Conservation (phyloP, 371 early-diverging fungal genomes). For the Batrachochytrium dendrobatidis region DNA sequence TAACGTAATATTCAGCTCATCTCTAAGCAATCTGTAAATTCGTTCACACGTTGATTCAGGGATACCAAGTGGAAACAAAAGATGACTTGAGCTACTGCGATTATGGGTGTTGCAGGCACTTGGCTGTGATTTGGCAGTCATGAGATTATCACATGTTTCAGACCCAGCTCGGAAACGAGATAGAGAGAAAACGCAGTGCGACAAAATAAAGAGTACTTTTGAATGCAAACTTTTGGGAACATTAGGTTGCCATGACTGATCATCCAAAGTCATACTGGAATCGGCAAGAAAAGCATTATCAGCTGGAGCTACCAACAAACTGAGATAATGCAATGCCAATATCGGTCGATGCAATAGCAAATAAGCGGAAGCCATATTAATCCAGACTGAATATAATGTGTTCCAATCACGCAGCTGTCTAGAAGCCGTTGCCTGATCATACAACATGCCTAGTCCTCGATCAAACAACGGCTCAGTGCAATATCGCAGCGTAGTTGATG, state of each 20-base stretch:
- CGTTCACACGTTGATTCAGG: not conserved
- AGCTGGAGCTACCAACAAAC: constrained; percentile 12
- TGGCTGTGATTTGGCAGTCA: too few relatives aligned
- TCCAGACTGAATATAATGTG: constrained; percentile 17
- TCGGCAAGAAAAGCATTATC: constrained; percentile 6
- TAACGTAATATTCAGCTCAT: constrained; percentile 4
- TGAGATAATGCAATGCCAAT: constrained; percentile 25
- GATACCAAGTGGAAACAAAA: not conserved
- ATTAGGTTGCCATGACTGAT: not conserved
- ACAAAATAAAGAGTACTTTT: constrained; percentile 10
- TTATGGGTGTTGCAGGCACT: constrained; percentile 15
- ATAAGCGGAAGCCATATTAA: constrained; percentile 34
- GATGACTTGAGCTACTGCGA: not conserved
- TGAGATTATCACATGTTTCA: too few relatives aligned
- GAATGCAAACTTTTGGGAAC: constrained; percentile 10
- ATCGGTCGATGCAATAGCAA: constrained; percentile 28
- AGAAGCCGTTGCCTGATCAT: constrained; percentile 19
- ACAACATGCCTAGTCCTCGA: constrained; percentile 26
- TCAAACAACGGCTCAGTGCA: constrained; percentile 23
- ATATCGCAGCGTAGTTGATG: too few relatives aligned
- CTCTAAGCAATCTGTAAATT: constrained; percentile 6
- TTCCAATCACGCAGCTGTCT: constrained; percentile 24
- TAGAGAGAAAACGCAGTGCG: not conserved
- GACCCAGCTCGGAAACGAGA: constrained; percentile 1
- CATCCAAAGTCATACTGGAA: not conserved